Base-by-base conservation (phyloP, 2,329 filamentous ascomycete genomes). In the Cladosporium velox region DNA sequence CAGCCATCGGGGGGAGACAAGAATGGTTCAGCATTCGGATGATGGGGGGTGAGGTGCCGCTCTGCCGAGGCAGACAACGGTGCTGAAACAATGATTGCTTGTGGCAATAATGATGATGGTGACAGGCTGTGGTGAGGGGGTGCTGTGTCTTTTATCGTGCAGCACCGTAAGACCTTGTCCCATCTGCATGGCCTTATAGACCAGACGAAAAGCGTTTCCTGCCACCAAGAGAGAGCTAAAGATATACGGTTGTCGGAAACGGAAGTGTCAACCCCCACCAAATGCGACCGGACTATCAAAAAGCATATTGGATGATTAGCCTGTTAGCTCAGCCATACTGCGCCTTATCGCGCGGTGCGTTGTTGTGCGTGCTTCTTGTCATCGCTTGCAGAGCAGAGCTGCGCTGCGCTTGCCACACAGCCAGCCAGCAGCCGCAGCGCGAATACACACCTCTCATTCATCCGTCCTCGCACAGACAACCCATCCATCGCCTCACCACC, bases 401-500 rank as follows among this genome's bases (percentile, higher is more conserved):
- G 38, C 15, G 35, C 18, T 44, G 38, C 41, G 41, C 41, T 47
- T 47, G 41, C 41, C 41, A 47, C 41, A 47, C 41, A 47, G 41
- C 41, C 41, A 47, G 41, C 41, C 41, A 44, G 38, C 38, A 32
- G 30, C 30, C 30, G 30, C 41, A 47, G 41, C 41, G 41, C 41
- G 41, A 47, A 47, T 21, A 47, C n/a, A 47, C 41, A 47, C 41
- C 41, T 47, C 41, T 47, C 41, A 47, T 47, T 47, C 41, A 47
- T 47, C 15, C 26, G 52, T 32, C 2, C 52, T 34, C 28, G 52
- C 52, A 34, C 52, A 55, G 52, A 55, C 30, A 55, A 11, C 24
- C 30, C 14, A 34, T 18, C 55, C 55, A 34, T 41, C 55, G 32
- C 55, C 32, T 34, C 32, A 41, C 55, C 55, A 58, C 55, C 55